Percentiles rank a stretch among this genome's conserved stretches.
These are phyloP conservation scores for Monosporascus sp. DNA, from an alignment of 2,329 filamentous ascomycete species.

Conservation along the genomic window DNA sequence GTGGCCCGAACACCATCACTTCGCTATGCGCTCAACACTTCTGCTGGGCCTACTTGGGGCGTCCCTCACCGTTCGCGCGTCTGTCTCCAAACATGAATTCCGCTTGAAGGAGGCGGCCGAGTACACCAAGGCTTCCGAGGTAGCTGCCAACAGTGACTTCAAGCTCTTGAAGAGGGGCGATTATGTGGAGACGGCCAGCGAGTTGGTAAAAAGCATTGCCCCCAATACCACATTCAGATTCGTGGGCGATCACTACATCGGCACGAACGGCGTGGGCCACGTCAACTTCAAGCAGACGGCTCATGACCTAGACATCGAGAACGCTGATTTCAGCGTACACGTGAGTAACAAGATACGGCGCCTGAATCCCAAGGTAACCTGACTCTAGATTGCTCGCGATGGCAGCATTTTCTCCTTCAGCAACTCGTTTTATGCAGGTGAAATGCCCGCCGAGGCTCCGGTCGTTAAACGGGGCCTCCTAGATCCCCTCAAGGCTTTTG, in stretches of 20 bases:
- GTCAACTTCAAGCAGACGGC: constrained; percentile 50
- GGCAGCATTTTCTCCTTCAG: constrained; percentile 51
- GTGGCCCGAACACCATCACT: background rate
- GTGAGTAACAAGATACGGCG: constrained; percentile 27
- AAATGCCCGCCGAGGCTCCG: background rate
- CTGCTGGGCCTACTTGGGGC: constrained; percentile 6
- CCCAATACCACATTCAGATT: constrained; percentile 38
- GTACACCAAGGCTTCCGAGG: constrained; percentile 13
- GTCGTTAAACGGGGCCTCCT: background rate
- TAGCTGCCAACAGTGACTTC: constrained; percentile 5
- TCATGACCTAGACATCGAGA: constrained; percentile 50
- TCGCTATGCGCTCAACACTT: background rate
- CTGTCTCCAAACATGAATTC: constrained; percentile 10
- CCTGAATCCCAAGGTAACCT: background rate
- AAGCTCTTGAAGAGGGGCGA: constrained; percentile 15
- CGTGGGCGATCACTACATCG: constrained; percentile 42
- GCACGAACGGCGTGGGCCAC: constrained; percentile 44
- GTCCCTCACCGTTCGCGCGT: constrained; percentile 2
- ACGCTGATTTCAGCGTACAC: constrained; percentile 52
- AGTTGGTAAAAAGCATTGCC: constrained; percentile 27
- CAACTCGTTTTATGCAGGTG: constrained; percentile 32
- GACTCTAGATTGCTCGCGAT: constrained; percentile 37
- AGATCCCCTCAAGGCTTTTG: constrained; percentile 26
- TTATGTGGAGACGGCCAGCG: constrained; percentile 33
- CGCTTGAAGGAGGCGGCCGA: constrained; percentile 7